phyloP scores from a whole-genome alignment of 2,329 filamentous ascomycete genomes.

The Trichoderma cornu-damae region DNA sequence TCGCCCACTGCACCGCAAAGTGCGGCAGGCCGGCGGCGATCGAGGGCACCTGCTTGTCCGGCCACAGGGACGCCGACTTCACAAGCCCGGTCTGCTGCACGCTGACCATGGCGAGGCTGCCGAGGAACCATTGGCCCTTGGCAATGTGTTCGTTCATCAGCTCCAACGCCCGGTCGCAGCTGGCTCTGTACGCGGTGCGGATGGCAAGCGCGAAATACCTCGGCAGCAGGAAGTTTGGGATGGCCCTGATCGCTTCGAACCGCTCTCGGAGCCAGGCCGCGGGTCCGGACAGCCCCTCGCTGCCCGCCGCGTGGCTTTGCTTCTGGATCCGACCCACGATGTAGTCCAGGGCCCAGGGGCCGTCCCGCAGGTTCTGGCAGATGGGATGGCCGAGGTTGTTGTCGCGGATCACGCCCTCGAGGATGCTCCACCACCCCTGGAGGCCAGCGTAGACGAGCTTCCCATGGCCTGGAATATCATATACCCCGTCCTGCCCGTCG shows the following conservation, averaged over 20 bases:
- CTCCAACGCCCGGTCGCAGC: constrained; percentile 69
- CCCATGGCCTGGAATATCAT: constrained; percentile 78
- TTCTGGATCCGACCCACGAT: constrained; percentile 72
- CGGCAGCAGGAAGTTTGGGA: constrained; percentile 86
- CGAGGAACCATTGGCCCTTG: constrained; percentile 81
- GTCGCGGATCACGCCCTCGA: constrained; percentile 76
- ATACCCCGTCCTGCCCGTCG: constrained; percentile 76
- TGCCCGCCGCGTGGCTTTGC: constrained; percentile 58
- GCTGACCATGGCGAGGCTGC: constrained; percentile 84
- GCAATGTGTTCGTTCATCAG: constrained; percentile 74
- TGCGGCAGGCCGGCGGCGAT: constrained; percentile 91
- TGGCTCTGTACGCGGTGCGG: constrained; percentile 80
- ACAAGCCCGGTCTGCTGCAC: constrained; percentile 86
- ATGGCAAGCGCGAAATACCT: constrained; percentile 90
- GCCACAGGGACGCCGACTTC: constrained; percentile 86
- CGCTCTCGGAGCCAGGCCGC: constrained; percentile 76
- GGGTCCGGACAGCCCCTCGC: constrained; percentile 58
- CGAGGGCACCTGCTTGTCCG: constrained; percentile 75
- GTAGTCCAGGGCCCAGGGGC: constrained; percentile 90
- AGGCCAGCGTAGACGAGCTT: constrained; percentile 88
- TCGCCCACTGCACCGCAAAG: constrained; percentile 88
- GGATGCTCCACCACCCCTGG: constrained; percentile 97
- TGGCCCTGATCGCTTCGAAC: constrained; percentile 76
- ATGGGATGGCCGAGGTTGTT: constrained; percentile 92
- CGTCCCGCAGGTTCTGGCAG: constrained; percentile 86